These are phyloP conservation scores for Magnolia officinalis DNA, from an alignment of 164 flowering plant genomes.

Conservation along the genomic window DNA sequence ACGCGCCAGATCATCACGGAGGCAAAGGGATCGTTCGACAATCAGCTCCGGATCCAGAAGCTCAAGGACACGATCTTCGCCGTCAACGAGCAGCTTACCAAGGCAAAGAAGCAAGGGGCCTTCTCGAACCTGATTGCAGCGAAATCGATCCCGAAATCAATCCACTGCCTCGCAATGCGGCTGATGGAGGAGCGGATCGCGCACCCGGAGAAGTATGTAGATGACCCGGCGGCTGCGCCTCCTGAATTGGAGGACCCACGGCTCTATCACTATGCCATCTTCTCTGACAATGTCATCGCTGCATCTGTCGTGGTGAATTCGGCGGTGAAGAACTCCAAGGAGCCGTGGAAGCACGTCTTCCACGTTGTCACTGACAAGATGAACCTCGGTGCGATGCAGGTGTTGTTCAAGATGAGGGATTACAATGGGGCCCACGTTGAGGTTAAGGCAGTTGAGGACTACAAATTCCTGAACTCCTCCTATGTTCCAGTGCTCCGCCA, in stretches of 20 bases:
- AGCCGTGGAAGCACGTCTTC: slow-evolving; percentile 29
- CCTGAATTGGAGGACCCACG: slow-evolving; percentile 25
- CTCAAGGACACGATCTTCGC: slow-evolving; percentile 29
- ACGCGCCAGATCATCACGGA: slow-evolving; percentile 15
- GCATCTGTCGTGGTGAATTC: slow-evolving; percentile 34
- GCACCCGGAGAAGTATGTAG: slow-evolving; percentile 24
- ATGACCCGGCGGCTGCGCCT: slow-evolving; percentile 3
- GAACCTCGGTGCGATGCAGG: slow-evolving; percentile 32
- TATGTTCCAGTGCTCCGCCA: slow-evolving; percentile 30
- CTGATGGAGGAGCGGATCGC: slow-evolving; percentile 27
- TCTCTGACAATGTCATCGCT: slow-evolving; percentile 28
- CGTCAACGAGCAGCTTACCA: slow-evolving; percentile 23
- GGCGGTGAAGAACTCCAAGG: slow-evolving; percentile 24
- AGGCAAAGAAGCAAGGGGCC: slow-evolving; percentile 31
- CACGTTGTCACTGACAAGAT: slow-evolving; percentile 32
- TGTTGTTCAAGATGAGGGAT: slow-evolving; percentile 24
- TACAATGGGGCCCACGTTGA: slow-evolving; percentile 27
- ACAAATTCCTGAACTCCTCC: slow-evolving; percentile 26
- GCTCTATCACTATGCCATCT: slow-evolving; percentile 26
- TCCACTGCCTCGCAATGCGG: slow-evolving; percentile 32
- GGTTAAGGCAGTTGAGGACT: slow-evolving; percentile 31
- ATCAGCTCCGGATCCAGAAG: slow-evolving; percentile 34
- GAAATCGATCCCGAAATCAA: slow-evolving; percentile 28
- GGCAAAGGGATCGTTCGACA: slow-evolving; percentile 18
- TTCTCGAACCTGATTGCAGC: slow-evolving; percentile 31